Evolutionary conservation across 768 basidiomycete species (phyloP), one percentile per base, ranked within the genome.

Genomic region (Trametopsis cervina): DNA sequence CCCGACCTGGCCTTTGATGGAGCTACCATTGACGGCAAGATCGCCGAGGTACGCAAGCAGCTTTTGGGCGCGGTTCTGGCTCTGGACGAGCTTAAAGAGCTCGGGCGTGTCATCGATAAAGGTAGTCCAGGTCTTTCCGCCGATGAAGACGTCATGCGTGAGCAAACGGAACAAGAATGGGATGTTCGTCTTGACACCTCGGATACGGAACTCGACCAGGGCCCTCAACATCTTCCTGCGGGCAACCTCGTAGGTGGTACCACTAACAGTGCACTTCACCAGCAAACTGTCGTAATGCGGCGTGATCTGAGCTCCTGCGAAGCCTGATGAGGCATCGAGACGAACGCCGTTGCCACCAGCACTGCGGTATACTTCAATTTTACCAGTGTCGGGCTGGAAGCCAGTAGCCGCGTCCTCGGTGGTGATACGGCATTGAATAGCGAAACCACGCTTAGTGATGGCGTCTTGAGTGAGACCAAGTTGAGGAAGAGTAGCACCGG

Each of bases 51-150:
- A 99, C 4, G 92, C 86, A 40, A 99, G 77, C 46, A 99, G 71
- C 66, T 98, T 98, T 69, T 97, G 94, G 3, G 96, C 96, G 69
- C 96, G 89, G 69, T 99, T 99, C 69, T 94, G 94, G 57, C 86
- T 92, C 60, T 91, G 88, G 5, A 99, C 94, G 47, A 99, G 81
- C 68, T 94, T 96, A 83, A 98, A 99, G 54, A 99, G 81, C 62
- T 97, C 93, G n/a, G 92, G 94, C 1, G 95, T 97, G 67, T 99
- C 96, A 61, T 99, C 96, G 67, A 99, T 98, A 75, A 99, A 98
- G 21, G 96, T 99, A 2, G 96, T 99, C 96, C 96, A 99, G 9
- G 96, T 96, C 73, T 93, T 89, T 50, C 95, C 95, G 29, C 80
- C 85, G 56, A 97, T 88, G 70, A 96, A 99, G 57, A 93, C 80